Base-by-base conservation (phyloP, 225 moss, liverwort and hornwort species). In the Thuidium tamariscinum region DNA sequence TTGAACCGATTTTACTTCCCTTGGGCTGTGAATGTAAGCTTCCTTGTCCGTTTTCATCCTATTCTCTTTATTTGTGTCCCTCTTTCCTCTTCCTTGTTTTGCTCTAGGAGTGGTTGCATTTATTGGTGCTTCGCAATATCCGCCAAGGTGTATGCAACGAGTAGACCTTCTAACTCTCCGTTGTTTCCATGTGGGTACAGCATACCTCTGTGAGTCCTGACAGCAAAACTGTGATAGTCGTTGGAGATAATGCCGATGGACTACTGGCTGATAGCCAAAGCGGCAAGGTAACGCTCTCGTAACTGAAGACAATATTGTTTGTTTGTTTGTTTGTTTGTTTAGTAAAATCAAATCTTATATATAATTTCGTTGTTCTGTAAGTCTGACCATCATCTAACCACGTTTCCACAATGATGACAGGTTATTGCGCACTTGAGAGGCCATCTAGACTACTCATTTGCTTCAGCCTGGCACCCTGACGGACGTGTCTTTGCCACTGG, bases 391-490 rank as follows among this genome's bases (percentile, higher is more conserved):
- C 49, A 25, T 70, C 27, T 86, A 77, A 88, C 64, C 23, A 34
- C 66, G 84, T 73, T 66, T 21, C 39, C 7, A 27, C 55, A 34
- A 82, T 76, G 82, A 17, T 74, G 10, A 41, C 95, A 98, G 98
- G 92, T 92, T 30, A 95, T 96, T 83, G 96, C 95, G 72, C 93
- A 89, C 32, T 80, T 98, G 88, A 91, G 88, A 56, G 98, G 98
- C 36, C 98, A 98, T 84, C 82, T 95, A 69, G 98, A 98, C 85
- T 98, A 92, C 86, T 98, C 98, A 23, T 98, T 98, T 84, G 98
- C 98, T 39, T 98, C 98, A 64, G 98, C 97, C 12, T 98, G 97
- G 97, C 97, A 98, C 89, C 97, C 97, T 60, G 93, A 95, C 68
- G 98, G 98, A 62, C 88, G 92, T 80, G 90, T 95, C 32, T 98